A percentile compares a stretch with the other conserved stretches of the same genome.
Evolutionary conservation across 2,329 filamentous ascomycete genomes (phyloP).

Genomic region (Colletotrichum aenigma): DNA sequence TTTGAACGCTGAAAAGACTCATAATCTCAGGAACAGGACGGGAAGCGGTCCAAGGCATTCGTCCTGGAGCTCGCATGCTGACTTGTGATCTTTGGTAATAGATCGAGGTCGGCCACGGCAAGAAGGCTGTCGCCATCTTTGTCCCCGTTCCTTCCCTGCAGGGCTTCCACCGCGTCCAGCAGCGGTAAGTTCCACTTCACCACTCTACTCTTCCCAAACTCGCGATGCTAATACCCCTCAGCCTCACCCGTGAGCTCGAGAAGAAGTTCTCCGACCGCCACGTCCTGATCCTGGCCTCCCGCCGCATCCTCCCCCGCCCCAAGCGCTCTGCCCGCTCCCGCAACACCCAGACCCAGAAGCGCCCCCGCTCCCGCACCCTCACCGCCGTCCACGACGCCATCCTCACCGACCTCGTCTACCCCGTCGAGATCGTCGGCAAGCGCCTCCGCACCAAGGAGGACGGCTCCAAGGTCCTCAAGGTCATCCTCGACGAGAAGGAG

Average conservation of each 20-base stretch:
- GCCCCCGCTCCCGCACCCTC: conserved; percentile 94
- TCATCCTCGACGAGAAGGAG: conserved; percentile 99
- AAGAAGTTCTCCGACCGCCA: conserved; percentile 99
- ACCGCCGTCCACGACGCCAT: conserved; percentile 99
- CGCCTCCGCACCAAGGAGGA: conserved; percentile 98
- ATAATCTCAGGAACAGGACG: conserved; percentile 65
- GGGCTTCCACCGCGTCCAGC: conserved; percentile 99
- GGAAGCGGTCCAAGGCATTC: conserved; percentile 75
- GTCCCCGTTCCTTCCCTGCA: conserved; percentile 98
- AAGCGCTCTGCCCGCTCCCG: conserved; percentile 97
- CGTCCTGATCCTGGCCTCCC: conserved; percentile 97
- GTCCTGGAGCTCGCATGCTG: conserved; percentile 79
- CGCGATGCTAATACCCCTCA: conserved; percentile 39
- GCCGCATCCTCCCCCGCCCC: conserved; percentile 97
- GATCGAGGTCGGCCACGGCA: conserved; percentile 99
- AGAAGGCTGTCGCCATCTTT: conserved; percentile 99
- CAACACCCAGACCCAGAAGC: conserved; percentile 98
- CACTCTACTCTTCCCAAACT: too few species aligned
- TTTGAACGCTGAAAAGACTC: conserved; percentile 25
- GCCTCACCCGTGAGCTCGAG: conserved; percentile 99
- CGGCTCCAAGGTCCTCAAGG: conserved; percentile 97
- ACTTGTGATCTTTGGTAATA: conserved; percentile 70
- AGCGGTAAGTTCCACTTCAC: conserved; percentile 75
- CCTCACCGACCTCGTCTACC: conserved; percentile 97
- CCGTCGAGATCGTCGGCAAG: conserved; percentile 99